Evolutionary conservation across 768 basidiomycete species (phyloP).

Genomic region (Cantharellus anzutake): DNA sequence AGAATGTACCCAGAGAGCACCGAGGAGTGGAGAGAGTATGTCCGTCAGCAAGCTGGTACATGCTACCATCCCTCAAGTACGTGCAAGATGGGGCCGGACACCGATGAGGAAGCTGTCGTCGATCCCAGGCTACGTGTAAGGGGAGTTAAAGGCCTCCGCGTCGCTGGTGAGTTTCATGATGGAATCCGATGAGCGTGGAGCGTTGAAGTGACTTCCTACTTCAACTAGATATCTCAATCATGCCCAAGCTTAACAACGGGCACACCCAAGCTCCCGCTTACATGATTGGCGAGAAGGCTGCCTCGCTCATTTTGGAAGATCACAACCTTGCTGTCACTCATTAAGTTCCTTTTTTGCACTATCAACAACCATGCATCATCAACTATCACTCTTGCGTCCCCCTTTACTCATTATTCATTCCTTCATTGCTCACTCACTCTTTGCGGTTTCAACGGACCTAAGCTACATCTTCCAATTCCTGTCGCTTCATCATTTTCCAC

Average conservation of each 20-base stretch:
- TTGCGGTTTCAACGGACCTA: no score
- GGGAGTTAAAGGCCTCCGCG: conserved; percentile 1
- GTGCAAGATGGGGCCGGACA: conserved; percentile 4
- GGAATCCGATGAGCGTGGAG: not conserved
- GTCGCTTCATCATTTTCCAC: no score
- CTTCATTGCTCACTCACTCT: no score
- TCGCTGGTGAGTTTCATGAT: not conserved
- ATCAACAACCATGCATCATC: no score
- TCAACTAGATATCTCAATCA: conserved; percentile 1
- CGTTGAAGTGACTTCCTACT: not conserved
- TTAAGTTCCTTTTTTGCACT: no score
- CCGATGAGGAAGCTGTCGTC: conserved; percentile 1
- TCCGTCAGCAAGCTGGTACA: not conserved
- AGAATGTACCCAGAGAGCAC: not conserved
- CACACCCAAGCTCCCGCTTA: conserved; percentile 1
- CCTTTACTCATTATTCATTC: no score
- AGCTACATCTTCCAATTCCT: no score
- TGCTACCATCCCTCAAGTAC: conserved; percentile 5
- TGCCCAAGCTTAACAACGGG: conserved; percentile 2
- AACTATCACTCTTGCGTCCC: no score
- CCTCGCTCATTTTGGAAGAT: not conserved
- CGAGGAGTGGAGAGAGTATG: conserved; percentile 5
- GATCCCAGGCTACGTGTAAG: conserved; percentile 4
- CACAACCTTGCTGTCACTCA: not conserved
- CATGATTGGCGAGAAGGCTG: conserved; percentile 1